Conservation (phyloP, 768 basidiomycete species). For the Albatrellus ellisii region DNA sequence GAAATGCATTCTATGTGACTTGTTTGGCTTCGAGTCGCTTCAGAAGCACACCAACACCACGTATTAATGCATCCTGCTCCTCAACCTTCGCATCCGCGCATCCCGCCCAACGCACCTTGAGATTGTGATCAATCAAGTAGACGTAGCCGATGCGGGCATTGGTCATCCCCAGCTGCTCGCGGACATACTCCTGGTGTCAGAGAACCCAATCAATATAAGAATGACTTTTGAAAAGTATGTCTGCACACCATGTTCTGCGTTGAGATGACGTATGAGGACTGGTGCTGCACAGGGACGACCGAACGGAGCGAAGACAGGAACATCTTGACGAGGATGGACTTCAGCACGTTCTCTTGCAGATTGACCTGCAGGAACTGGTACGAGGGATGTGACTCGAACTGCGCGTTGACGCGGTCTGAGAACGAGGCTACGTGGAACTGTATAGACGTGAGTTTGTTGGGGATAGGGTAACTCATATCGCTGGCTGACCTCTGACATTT, state of each 20-base stretch:
- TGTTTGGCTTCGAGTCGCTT: conserved; percentile 36
- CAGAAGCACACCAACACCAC: conserved; percentile 56
- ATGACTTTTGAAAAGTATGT: background rate
- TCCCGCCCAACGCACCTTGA: conserved; percentile 85
- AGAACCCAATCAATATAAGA: background rate
- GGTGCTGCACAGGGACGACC: conserved; percentile 47
- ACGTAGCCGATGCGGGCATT: conserved; percentile 90
- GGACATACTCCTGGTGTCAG: conserved; percentile 36
- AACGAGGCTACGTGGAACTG: conserved; percentile 77
- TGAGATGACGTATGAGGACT: conserved; percentile 66
- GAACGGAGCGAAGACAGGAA: conserved; percentile 67
- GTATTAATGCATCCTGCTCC: conserved; percentile 57
- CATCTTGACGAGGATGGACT: conserved; percentile 78
- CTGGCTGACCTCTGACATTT: conserved; percentile 68
- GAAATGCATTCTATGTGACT: too few relatives aligned
- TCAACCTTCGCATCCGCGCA: conserved; percentile 72
- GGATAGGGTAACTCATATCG: background rate
- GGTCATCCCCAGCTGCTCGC: conserved; percentile 74
- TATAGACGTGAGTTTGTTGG: background rate
- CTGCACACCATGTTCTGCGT: conserved; percentile 61
- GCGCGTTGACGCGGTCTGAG: conserved; percentile 37
- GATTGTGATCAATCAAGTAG: conserved; percentile 76
- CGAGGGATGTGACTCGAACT: conserved; percentile 38
- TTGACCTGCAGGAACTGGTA: conserved; percentile 82
- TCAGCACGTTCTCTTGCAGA: conserved; percentile 87